Percentiles rank a stretch among this genome's conserved stretches.
phyloP scores from a whole-genome alignment of 345 rosid genomes.

The Noccaea caerulescens region DNA sequence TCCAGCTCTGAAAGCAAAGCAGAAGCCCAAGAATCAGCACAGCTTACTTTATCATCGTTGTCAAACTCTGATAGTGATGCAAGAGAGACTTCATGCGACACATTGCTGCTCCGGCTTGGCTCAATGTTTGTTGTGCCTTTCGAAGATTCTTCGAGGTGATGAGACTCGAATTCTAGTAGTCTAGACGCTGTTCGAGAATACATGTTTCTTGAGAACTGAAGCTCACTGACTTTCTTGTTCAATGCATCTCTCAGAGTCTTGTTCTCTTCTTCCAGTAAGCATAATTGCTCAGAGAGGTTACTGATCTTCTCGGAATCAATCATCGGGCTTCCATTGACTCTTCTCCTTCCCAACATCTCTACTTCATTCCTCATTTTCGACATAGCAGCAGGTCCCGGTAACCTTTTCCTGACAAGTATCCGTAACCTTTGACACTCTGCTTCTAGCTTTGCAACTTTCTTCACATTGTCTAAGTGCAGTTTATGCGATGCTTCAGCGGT shows the following conservation, averaged over 20 bases:
- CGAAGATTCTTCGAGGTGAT: constrained; percentile 53
- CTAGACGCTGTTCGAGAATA: constrained; percentile 65
- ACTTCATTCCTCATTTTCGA: constrained; percentile 84
- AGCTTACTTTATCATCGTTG: constrained; percentile 69
- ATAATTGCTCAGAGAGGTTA: constrained; percentile 67
- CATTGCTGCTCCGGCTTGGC: constrained; percentile 47
- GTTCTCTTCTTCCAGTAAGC: constrained; percentile 77
- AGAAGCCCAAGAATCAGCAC: constrained; percentile 78
- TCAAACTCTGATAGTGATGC: constrained; percentile 73
- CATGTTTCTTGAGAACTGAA: constrained; percentile 70
- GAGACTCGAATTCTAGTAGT: constrained; percentile 65
- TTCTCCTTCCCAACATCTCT: constrained; percentile 71
- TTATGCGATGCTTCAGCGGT: constrained; percentile 74
- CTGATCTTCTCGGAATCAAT: constrained; percentile 49
- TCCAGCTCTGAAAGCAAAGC: constrained; percentile 77
- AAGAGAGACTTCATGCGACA: constrained; percentile 54
- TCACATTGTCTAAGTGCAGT: constrained; percentile 79
- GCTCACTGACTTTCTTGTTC: constrained; percentile 66
- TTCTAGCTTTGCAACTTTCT: constrained; percentile 85
- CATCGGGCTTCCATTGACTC: constrained; percentile 44
- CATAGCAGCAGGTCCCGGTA: constrained; percentile 85
- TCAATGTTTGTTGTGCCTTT: constrained; percentile 48
- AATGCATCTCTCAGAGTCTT: constrained; percentile 73
- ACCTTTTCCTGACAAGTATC: constrained; percentile 72
- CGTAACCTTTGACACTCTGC: constrained; percentile 90